Evolutionary conservation across 805 yeast species (phyloP), one percentile per base, ranked within the genome.

Genomic region (Deakozyma indianensis): DNA sequence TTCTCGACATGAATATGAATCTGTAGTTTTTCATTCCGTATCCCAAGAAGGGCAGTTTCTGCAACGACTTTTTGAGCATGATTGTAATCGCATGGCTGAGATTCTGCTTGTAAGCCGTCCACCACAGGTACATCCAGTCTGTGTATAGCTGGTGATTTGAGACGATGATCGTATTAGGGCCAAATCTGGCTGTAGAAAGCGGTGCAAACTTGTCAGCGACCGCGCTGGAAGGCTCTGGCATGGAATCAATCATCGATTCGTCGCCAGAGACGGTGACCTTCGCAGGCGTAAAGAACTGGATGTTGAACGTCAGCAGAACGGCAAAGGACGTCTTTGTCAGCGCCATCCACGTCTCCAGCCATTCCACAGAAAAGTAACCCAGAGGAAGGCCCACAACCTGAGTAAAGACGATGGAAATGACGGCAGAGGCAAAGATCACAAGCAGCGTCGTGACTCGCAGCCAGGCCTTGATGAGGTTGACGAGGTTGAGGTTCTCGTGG

Each of bases 41-140:
- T 0, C 97, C 96, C 45, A 87, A 56, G 1, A 88, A 43, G 0
- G 97, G 97, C 18, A 88, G 64, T 18, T 63, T 67, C 41, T 67
- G 69, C 43, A 88, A 67, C 20, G 94, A 76, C 49, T 79, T 83
- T 61, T 90, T 90, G 60, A 88, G 68, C 49, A 86, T 73, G 48
- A 90, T 86, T 53, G 71, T 77, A 7, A 88, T 68, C 42, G 74
- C 69, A 32, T 81, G 82, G 5, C 80, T 75, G 41, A 79, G 61
- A n/a, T 70, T 61, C 11, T 85, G 74, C 3, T 87, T 71, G 59
- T 84, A 82, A 0, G 83, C 68, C 20, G 83, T 49, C 76, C 84
- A 90, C 98, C 98, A 90, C 46, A 86, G 53, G 54, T 75, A 87
- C 9, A 83, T 70, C 98, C 98, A 90, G 60, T 90, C 98, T 2